Evolutionary conservation across 2,329 filamentous ascomycete species (phyloP), one percentile per base, ranked within the genome.

Genomic region (Cladobotryum protrusum): DNA sequence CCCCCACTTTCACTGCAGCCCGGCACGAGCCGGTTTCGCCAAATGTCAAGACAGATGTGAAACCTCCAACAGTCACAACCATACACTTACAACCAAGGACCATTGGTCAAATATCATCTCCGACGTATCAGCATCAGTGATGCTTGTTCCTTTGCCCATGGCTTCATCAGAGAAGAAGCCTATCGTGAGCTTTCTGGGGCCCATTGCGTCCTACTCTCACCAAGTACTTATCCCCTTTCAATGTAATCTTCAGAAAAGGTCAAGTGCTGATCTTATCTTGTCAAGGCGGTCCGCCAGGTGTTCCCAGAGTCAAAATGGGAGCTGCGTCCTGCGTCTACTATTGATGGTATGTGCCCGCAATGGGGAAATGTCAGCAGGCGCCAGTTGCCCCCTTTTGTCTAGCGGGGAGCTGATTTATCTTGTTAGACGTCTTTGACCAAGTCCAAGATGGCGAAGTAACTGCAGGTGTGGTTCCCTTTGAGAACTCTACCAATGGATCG

Each of bases 401-500:
- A 37, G 14, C 11, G 5, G n/a, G 19, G 46, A 29, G 13, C 40
- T 33, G n/a, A 33, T n/a, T 24, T 8, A 19, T 12, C 11, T 41
- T 15, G 19, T n/a, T 39, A 85, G 89, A 93, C 63, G 83, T 95
- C 59, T 96, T 96, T 67, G 75, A 83, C 45, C 77, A 83, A 14
- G 86, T 96, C 5, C 89, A 95, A 62, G 74, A 76, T 35, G 77
- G 80, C 51, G 64, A 72, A 41, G 81, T 81, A 1, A 69, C 78
- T 47, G 84, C 84, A 50, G 93, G 91, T 57, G 87, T 97, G 32
- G 87, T 96, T 2, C 93, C 93, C 6, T 91, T 96, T 68, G 92
- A 97, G 66, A 99, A 99, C 73, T 95, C 88, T 37, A 92, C 89
- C 64, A 96, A 97, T 68, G 93, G 93, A 61, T 85, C 86, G 48